Conservation (phyloP, 192 early-diverging fungal species). For the Powellomyces hirtus region DNA sequence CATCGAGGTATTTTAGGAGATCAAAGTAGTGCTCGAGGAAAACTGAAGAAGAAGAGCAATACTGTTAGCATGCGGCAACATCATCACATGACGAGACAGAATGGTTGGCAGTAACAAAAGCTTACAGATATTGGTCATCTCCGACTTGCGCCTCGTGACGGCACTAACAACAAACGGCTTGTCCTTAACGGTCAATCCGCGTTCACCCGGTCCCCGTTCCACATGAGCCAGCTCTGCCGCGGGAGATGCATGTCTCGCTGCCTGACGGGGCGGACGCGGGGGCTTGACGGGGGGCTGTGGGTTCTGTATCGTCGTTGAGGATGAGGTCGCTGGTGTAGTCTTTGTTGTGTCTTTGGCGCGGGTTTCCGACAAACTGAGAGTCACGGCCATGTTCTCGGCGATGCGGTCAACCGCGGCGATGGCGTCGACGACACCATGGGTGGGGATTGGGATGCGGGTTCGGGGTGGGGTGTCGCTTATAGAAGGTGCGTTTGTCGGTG, state of each 20-base stretch:
- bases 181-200: neutral
- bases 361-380: neutral
- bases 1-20: slow-evolving; percentile 74
- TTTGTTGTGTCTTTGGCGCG: neutral
- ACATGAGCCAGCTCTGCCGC: slow-evolving; percentile 9
- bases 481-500: no score
- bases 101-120: neutral
- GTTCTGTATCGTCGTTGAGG: neutral
- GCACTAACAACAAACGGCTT: slow-evolving; percentile 10
- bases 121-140: slow-evolving; percentile 52
- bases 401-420: slow-evolving; percentile 8
- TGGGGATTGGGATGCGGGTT: slow-evolving; percentile 11
- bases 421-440: neutral
- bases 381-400: slow-evolving; percentile 7
- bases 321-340: neutral
- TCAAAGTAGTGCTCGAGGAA: slow-evolving; percentile 85
- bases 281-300: slow-evolving; percentile 7
- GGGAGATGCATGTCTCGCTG: slow-evolving; percentile 10
- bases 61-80: no score
- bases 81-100: neutral
- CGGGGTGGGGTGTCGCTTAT: no score
- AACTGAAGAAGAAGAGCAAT: no score
- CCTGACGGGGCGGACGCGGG: neutral
- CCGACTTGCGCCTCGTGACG: slow-evolving; percentile 42
- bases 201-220: neutral